Base-by-base conservation (phyloP, 257 asterid species). In the Scutellaria galericulata region DNA sequence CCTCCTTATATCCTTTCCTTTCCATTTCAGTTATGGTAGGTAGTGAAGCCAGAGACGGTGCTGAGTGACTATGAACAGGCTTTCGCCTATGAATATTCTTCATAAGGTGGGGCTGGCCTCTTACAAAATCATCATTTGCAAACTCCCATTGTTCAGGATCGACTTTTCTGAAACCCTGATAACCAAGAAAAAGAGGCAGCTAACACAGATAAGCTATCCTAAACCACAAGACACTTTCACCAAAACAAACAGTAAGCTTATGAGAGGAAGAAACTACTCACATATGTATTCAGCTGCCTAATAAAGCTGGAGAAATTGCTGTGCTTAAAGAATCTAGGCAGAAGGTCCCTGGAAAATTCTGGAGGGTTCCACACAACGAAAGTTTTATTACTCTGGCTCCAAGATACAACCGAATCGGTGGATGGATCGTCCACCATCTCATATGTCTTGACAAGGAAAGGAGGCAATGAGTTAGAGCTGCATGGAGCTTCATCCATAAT, bases 101-200 rank as follows among this genome's bases (percentile, higher is more conserved):
- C 88, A 93, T 22, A 55, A 89, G 96, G 57, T 85, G 83, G 40
- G 96, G 92, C 24, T 89, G 87, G 14, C 88, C 96, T 82, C 89
- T 84, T 48, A 91, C 72, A 71, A 93, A 93, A 56, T 80, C 96
- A 4, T 93, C 97, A 63, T 89, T 91, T 1, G 96, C 91, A 73
- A 93, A 93, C 64, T 93, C 97, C 98, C 97, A 93, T 58, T 81
- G 90, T 45, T 93, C 98, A 6, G 98, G 91, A 83, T 91, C 98
- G 64, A 78, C 78, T 83, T 93, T 93, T 82, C 97, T 79, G 78
- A 93, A 93, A 50, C 98, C 98, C 97, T 93, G 82, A 54, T 24
- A 48, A 64, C 73, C 72, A 42, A 31, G 31, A 5, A 76, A 24
- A 58, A 66, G 5, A 70, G 54, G 7, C 12, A 10, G 64, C 47